A percentile compares a stretch with the other conserved stretches of the same genome.
Conservation (phyloP, 2,329 filamentous ascomycete species). For the Sclerotinia sclerotiorum region DNA sequence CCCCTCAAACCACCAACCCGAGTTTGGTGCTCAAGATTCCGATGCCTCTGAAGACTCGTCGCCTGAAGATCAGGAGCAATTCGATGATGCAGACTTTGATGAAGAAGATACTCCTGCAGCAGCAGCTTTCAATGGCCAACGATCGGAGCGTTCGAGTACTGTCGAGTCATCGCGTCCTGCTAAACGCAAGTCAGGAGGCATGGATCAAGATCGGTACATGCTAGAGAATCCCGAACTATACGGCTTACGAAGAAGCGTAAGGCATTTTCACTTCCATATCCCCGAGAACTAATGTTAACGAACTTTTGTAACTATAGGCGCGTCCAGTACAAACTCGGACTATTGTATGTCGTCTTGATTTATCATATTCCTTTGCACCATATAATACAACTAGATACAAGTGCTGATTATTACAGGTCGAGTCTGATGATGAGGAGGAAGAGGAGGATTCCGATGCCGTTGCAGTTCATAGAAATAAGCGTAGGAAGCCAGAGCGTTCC, state of each 20-base stretch:
- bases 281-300: constrained; percentile 28
- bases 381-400: constrained; percentile 16
- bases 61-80: constrained; percentile 50
- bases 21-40: constrained; percentile 37
- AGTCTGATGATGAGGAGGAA: constrained; percentile 54
- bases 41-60: constrained; percentile 39
- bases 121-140: constrained; percentile 48
- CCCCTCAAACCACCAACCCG: constrained; percentile 43
- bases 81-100: constrained; percentile 74
- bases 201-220: constrained; percentile 75
- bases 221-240: constrained; percentile 92
- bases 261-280: constrained; percentile 39
- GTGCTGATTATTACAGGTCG: constrained; percentile 47
- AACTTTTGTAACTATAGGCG: constrained; percentile 42
- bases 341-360: constrained; percentile 49
- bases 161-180: constrained; percentile 65
- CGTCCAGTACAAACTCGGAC: constrained; percentile 55
- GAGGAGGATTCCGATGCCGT: constrained; percentile 76
- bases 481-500: constrained; percentile 66
- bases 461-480: constrained; percentile 57
- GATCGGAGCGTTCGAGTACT: constrained; percentile 63
- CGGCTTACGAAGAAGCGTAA: constrained; percentile 87
- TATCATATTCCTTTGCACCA: not conserved
- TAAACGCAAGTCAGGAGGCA: constrained; percentile 70
- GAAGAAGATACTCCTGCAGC: constrained; percentile 60